These are phyloP conservation scores for Morella rubra DNA, from an alignment of 306 rosid species.

Conservation along the genomic window DNA sequence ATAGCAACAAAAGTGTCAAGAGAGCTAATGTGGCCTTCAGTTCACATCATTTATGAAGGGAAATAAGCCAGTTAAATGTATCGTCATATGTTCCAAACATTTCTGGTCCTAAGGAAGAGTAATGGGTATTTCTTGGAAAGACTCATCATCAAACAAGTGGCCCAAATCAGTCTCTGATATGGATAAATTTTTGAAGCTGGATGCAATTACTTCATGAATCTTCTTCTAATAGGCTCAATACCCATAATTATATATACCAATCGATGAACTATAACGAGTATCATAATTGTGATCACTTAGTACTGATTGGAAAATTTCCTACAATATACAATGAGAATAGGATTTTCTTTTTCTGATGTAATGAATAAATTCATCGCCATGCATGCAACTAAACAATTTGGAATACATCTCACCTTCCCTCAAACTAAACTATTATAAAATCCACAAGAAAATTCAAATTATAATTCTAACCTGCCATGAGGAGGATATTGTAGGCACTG, in stretches of 20 bases:
- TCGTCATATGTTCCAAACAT: too few species aligned
- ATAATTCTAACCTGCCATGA: conserved; percentile 89
- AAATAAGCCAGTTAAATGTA: neutral
- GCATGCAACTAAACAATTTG: neutral
- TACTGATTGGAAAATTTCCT: neutral
- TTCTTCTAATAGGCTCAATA: too few species aligned
- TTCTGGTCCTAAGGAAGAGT: neutral
- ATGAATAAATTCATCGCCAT: neutral
- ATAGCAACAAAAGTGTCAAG: neutral
- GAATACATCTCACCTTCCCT: neutral
- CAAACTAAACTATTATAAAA: neutral
- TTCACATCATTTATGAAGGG: neutral
- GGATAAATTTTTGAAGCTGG: neutral
- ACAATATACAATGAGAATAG: neutral
- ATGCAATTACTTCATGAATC: neutral
- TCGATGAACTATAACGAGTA: too few species aligned
- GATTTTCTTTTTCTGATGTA: neutral
- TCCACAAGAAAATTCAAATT: conserved; percentile 1
- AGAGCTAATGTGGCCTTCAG: neutral
- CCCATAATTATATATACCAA: too few species aligned
- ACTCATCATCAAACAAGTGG: neutral
- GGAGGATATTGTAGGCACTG: conserved; percentile 91
- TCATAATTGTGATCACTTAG: neutral
- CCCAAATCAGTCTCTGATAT: neutral
- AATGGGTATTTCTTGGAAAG: neutral